Evolutionary conservation across 805 yeast species (phyloP).

Genomic region (Suhomyces xylopsoci): DNA sequence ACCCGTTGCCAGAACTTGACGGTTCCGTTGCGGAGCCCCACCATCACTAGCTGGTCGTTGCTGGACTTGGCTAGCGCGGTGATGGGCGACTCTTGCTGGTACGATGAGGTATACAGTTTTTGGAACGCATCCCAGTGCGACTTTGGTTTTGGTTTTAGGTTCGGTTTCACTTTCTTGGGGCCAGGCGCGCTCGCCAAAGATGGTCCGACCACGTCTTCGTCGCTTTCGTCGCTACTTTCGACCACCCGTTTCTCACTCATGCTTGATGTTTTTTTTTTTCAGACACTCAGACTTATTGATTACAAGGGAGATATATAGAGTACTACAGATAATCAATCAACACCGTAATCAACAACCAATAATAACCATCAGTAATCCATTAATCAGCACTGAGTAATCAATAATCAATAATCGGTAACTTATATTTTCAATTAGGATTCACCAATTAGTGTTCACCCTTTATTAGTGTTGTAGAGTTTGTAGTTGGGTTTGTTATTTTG

Average conservation of each 20-base stretch:
- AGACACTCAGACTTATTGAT: too few species aligned
- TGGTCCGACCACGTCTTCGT: slow-evolving; percentile 11
- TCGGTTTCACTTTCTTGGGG: background rate
- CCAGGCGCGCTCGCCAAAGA: background rate
- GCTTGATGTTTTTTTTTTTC: slow-evolving; percentile 3
- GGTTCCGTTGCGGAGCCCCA: slow-evolving; percentile 19
- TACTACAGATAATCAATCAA: too few species aligned
- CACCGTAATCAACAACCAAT: too few species aligned
- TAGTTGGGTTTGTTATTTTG: too few species aligned
- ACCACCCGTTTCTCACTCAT: background rate
- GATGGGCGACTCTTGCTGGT: slow-evolving; percentile 11
- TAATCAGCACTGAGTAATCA: too few species aligned
- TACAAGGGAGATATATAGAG: too few species aligned
- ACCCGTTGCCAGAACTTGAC: slow-evolving; percentile 20
- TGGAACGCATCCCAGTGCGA: background rate
- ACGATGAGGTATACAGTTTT: slow-evolving; percentile 5
- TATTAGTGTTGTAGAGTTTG: too few species aligned
- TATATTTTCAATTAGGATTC: too few species aligned
- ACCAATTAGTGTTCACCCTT: too few species aligned
- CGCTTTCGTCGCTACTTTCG: background rate
- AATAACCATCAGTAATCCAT: too few species aligned
- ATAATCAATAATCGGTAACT: too few species aligned
- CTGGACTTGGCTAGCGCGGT: slow-evolving; percentile 11
- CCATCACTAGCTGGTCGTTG: slow-evolving; percentile 12
- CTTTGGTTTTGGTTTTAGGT: background rate